Evolutionary conservation across 2,329 filamentous ascomycete species (phyloP).

Genomic region (Aspergillus sclerotialis): DNA sequence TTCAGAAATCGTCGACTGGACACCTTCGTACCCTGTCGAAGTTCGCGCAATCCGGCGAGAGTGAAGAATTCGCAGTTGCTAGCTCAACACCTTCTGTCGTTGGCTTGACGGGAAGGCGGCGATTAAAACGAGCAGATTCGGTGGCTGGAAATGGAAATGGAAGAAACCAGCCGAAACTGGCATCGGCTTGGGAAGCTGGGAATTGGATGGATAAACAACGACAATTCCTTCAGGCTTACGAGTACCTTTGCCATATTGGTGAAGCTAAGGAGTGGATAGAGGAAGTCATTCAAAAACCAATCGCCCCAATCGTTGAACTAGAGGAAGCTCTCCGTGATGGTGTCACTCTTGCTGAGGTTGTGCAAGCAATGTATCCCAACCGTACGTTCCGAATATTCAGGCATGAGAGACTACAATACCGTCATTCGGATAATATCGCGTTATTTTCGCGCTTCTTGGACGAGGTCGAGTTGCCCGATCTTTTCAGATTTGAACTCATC

Average conservation of each 20-base stretch:
- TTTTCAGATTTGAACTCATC: constrained; percentile 95
- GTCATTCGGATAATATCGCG: constrained; percentile 96
- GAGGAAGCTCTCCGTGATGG: constrained; percentile 90
- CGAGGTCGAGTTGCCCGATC: constrained; percentile 83
- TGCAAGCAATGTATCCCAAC: constrained; percentile 77
- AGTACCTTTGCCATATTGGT: constrained; percentile 97
- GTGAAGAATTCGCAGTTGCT: constrained; percentile 74
- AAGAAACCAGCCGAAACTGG: constrained; percentile 44
- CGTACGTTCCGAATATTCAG: constrained; percentile 76
- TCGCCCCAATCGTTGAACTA: constrained; percentile 86
- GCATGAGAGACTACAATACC: constrained; percentile 76
- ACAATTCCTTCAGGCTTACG: constrained; percentile 92
- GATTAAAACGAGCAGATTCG: constrained; percentile 64
- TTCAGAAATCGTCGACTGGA: constrained; percentile 83
- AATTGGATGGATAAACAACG: constrained; percentile 99
- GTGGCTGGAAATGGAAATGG: constrained; percentile 37
- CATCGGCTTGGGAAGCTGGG: constrained; percentile 68
- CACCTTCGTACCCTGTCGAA: constrained; percentile 83
- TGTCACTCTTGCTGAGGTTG: constrained; percentile 88
- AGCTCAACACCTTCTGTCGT: constrained; percentile 76
- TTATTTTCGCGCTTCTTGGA: constrained; percentile 92
- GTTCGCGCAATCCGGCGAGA: constrained; percentile 66
- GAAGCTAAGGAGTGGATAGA: constrained; percentile 99
- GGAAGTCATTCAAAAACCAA: constrained; percentile 72
- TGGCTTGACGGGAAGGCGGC: constrained; percentile 75